A percentile compares a stretch with the other conserved stretches of the same genome.
phyloP scores from a whole-genome alignment of 495 filamentous ascomycete species.

The Rostrohypoxylon terebratum region DNA sequence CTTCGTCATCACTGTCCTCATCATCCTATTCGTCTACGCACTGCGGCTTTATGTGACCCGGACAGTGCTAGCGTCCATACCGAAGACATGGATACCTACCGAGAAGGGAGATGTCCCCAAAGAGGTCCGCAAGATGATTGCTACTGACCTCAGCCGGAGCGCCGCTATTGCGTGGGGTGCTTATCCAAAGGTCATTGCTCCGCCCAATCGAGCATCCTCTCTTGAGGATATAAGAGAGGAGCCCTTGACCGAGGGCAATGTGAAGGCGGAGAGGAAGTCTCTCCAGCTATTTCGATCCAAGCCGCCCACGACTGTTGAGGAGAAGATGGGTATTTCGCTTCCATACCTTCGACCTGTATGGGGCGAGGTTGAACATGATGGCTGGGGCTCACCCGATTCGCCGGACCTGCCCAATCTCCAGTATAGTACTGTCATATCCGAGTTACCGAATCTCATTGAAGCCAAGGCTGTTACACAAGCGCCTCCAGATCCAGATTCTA shows the following conservation, averaged over 20 bases:
- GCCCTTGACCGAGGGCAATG: background rate
- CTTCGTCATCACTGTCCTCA: constrained; percentile 78
- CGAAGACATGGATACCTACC: constrained; percentile 83
- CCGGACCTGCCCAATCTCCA: constrained; percentile 81
- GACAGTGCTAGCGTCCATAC: constrained; percentile 80
- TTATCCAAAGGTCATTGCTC: constrained; percentile 68
- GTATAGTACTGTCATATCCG: constrained; percentile 82
- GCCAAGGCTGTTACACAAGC: constrained; percentile 89
- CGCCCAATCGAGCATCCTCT: constrained; percentile 33
- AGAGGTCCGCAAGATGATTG: constrained; percentile 79
- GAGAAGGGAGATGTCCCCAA: constrained; percentile 81
- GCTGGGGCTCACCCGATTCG: constrained; percentile 85
- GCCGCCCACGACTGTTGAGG: constrained; percentile 41
- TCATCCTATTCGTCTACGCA: constrained; percentile 82
- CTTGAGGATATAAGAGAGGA: constrained; percentile 22
- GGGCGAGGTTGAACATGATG: constrained; percentile 85
- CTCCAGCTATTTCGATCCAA: constrained; percentile 44
- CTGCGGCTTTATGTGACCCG: constrained; percentile 90
- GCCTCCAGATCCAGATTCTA: constrained; percentile 67
- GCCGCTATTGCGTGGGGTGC: constrained; percentile 84
- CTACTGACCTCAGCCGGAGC: constrained; percentile 75
- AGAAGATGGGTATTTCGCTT: constrained; percentile 46
- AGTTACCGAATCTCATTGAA: constrained; percentile 92
- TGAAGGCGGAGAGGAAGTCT: constrained; percentile 30
- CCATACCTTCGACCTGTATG: constrained; percentile 64